These are phyloP conservation scores for Coniochaeta prunicola DNA, from an alignment of 2,329 filamentous ascomycete genomes.

Conservation along the genomic window DNA sequence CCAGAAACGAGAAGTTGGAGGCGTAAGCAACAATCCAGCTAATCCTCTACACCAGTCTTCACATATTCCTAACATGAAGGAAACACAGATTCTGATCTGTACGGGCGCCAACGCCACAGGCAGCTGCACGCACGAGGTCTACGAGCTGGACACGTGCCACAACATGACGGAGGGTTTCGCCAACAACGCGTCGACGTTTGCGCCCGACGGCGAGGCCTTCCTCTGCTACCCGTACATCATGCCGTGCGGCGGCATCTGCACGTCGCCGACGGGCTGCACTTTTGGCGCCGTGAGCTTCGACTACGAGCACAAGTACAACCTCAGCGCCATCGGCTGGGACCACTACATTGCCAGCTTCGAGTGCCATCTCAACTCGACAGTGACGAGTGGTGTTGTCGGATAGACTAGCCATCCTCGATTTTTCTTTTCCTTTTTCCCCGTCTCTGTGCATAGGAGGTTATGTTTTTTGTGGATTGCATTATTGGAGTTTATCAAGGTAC, in stretches of 20 bases:
- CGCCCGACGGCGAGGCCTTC: conserved; percentile 41
- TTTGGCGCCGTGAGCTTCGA: conserved; percentile 38
- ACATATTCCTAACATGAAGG: neutral
- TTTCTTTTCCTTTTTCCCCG: too few species aligned
- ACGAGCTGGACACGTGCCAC: conserved; percentile 36
- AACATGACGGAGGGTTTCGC: conserved; percentile 33
- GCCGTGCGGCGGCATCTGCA: conserved; percentile 36
- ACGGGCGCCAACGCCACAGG: conserved; percentile 42
- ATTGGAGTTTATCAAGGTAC: neutral
- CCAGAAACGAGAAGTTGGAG: conserved; percentile 35
- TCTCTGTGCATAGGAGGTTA: neutral
- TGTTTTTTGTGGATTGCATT: neutral
- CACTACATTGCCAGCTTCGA: conserved; percentile 27
- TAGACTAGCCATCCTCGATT: neutral
- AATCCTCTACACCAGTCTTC: too few species aligned
- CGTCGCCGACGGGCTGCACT: conserved; percentile 44
- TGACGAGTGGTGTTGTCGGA: conserved; percentile 6
- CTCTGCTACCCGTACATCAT: conserved; percentile 36
- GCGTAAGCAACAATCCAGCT: conserved; percentile 29
- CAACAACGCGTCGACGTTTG: conserved; percentile 39
- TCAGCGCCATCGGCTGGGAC: conserved; percentile 38
- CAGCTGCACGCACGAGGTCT: conserved; percentile 34
- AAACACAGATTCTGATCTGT: conserved; percentile 40
- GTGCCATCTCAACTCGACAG: conserved; percentile 21
- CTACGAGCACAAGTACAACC: conserved; percentile 39